Conservation (phyloP, 768 basidiomycete species). For the Amanita polypyramis region DNA sequence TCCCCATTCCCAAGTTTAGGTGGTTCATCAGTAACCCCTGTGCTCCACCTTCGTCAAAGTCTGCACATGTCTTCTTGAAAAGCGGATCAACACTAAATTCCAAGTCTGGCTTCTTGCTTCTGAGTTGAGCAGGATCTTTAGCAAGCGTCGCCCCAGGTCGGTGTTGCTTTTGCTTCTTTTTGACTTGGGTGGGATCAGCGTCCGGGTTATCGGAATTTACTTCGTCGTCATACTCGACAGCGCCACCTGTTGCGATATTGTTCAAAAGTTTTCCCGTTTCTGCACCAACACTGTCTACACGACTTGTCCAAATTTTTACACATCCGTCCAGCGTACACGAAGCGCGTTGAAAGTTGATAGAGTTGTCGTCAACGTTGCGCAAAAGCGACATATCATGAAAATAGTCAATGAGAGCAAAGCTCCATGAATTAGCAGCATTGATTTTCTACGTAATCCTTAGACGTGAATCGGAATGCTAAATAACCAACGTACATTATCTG, state of each 20-base stretch:
- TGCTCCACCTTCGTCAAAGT: slow-evolving; percentile 98
- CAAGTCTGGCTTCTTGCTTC: slow-evolving; percentile 88
- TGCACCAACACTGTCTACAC: slow-evolving; percentile 93
- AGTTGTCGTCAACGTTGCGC: slow-evolving; percentile 86
- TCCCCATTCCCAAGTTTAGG: slow-evolving; percentile 63
- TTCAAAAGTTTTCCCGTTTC: slow-evolving; percentile 93
- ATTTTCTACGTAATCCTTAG: slow-evolving; percentile 69
- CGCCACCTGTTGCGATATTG: slow-evolving; percentile 61
- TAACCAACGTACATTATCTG: slow-evolving; percentile 72
- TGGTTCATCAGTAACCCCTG: slow-evolving; percentile 97
- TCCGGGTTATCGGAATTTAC: slow-evolving; percentile 61
- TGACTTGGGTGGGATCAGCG: slow-evolving; percentile 48
- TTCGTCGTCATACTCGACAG: slow-evolving; percentile 46
- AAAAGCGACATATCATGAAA: slow-evolving; percentile 97
- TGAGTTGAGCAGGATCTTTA: slow-evolving; percentile 70
- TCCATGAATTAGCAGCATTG: slow-evolving; percentile 95
- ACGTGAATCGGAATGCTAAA: slow-evolving; percentile 7
- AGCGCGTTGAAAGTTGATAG: slow-evolving; percentile 98
- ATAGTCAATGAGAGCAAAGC: slow-evolving; percentile 95
- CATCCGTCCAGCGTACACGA: slow-evolving; percentile 96
- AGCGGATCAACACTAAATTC: slow-evolving; percentile 96
- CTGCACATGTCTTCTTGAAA: slow-evolving; percentile 95
- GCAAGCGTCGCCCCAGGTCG: slow-evolving; percentile 81
- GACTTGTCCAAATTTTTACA: slow-evolving; percentile 98
- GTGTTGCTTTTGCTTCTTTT: slow-evolving; percentile 50